These are phyloP conservation scores for rapeseed (Brassica napus) DNA, from an alignment of 345 rosid genomes.

Conservation along the genomic window DNA sequence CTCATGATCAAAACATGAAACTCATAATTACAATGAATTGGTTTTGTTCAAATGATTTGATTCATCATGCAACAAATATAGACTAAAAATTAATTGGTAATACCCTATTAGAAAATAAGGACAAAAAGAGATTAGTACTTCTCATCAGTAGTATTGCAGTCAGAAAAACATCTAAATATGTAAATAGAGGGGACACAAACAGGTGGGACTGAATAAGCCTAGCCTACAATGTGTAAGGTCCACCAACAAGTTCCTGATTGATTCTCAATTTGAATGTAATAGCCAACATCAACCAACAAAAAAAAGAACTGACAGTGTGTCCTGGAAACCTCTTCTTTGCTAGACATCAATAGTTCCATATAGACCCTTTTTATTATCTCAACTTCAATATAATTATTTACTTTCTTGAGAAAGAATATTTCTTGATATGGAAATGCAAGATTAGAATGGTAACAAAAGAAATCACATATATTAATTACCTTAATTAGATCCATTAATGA, in stretches of 20 bases:
- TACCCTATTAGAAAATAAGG: neutral
- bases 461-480: slow-evolving; percentile 15
- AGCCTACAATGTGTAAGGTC: slow-evolving; percentile 27
- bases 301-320: slow-evolving; percentile 10
- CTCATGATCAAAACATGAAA: neutral
- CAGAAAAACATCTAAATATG: slow-evolving; percentile 6
- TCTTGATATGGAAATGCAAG: slow-evolving; percentile 14
- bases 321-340: slow-evolving; percentile 14
- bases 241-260: slow-evolving; percentile 34
- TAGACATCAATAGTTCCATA: slow-evolving; percentile 18
- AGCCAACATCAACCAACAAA: slow-evolving; percentile 22
- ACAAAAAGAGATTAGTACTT: neutral
- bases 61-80: neutral
- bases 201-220: slow-evolving; percentile 31
- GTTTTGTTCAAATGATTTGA: neutral
- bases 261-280: slow-evolving; percentile 24
- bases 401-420: neutral
- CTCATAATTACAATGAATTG: neutral
- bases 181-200: slow-evolving; percentile 16
- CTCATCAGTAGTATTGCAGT: slow-evolving; percentile 12
- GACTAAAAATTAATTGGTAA: neutral
- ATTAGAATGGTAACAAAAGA: neutral
- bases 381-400: slow-evolving; percentile 13
- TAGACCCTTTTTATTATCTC: slow-evolving; percentile 12
- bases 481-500: slow-evolving; percentile 13